Evolutionary conservation across 2,329 filamentous ascomycete genomes (phyloP).

Genomic region (Penicillium sp.): DNA sequence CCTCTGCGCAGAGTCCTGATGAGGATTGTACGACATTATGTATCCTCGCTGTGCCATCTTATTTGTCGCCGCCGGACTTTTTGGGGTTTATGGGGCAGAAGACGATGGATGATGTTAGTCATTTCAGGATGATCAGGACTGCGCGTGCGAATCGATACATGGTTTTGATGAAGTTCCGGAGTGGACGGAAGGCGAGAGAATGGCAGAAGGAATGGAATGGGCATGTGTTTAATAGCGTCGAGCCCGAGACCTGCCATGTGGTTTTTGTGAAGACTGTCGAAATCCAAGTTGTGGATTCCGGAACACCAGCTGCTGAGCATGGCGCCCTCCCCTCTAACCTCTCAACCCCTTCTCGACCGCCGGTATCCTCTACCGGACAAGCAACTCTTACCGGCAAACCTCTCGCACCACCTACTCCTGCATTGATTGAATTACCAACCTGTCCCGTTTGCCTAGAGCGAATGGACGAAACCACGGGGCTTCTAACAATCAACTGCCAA

Average conservation of each 20-base stretch:
- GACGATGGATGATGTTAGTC: slow-evolving; percentile 81
- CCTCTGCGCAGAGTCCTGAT: slow-evolving; percentile 19
- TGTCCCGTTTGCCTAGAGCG: slow-evolving; percentile 95
- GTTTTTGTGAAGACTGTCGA: slow-evolving; percentile 92
- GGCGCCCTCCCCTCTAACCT: slow-evolving; percentile 59
- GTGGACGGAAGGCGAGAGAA: slow-evolving; percentile 67
- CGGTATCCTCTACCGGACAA: slow-evolving; percentile 29
- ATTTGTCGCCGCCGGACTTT: slow-evolving; percentile 87
- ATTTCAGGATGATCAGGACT: slow-evolving; percentile 93
- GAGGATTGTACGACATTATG: slow-evolving; percentile 83
- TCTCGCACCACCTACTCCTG: slow-evolving; percentile 72
- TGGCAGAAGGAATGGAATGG: slow-evolving; percentile 91
- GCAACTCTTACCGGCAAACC: slow-evolving; percentile 60
- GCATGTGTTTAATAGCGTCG: slow-evolving; percentile 87
- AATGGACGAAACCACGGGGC: slow-evolving; percentile 95
- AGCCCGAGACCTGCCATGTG: slow-evolving; percentile 93
- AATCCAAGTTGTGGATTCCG: slow-evolving; percentile 64
- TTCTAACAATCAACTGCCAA: slow-evolving; percentile 94
- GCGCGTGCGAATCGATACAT: slow-evolving; percentile 87
- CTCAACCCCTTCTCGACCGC: slow-evolving; percentile 27
- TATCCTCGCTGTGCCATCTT: slow-evolving; percentile 90
- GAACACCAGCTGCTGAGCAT: slow-evolving; percentile 41
- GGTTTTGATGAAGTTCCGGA: slow-evolving; percentile 90
- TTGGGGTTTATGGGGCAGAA: slow-evolving; percentile 87
- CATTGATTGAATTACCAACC: slow-evolving; percentile 86